Conservation (phyloP, 345 rosid species). For the Garcia nutans region DNA sequence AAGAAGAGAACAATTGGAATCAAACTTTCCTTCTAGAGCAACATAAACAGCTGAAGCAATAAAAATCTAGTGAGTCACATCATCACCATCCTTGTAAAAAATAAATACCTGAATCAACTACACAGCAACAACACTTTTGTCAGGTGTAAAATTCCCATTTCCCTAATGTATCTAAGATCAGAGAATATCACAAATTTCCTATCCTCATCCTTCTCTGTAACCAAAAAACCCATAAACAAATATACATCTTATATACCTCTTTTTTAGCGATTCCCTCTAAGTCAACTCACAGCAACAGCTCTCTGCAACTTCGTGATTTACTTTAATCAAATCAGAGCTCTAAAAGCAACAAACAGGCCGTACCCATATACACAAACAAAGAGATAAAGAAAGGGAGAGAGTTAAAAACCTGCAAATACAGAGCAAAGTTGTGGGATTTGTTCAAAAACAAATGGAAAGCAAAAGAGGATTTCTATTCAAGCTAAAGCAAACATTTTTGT, state of each 20-base stretch:
- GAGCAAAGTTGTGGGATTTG: constrained; percentile 10
- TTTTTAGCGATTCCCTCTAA: not conserved
- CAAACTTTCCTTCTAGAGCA: constrained; percentile 1
- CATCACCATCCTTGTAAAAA: not conserved
- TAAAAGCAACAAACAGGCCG: not conserved
- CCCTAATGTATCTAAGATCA: not conserved
- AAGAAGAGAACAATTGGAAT: not conserved
- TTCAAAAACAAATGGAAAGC: not conserved
- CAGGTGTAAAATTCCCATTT: not conserved
- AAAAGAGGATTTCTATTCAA: not conserved
- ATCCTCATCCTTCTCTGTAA: not conserved
- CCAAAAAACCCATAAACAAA: not conserved
- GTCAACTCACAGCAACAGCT: constrained; percentile 18
- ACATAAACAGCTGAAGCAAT: constrained; percentile 3
- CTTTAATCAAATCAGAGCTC: constrained; percentile 1
- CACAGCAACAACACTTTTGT: not conserved
- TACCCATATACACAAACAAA: not conserved
- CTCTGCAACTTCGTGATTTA: not conserved
- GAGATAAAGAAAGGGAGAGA: not conserved
- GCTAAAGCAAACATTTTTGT: not conserved
- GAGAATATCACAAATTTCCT: not conserved
- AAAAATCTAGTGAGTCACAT: constrained; percentile 13
- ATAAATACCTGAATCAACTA: constrained; percentile 1
- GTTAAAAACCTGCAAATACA: not conserved
- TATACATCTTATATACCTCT: constrained; percentile 8